These are phyloP conservation scores for Eucalyptus pumila DNA, from an alignment of 345 rosid species.

Conservation along the genomic window DNA sequence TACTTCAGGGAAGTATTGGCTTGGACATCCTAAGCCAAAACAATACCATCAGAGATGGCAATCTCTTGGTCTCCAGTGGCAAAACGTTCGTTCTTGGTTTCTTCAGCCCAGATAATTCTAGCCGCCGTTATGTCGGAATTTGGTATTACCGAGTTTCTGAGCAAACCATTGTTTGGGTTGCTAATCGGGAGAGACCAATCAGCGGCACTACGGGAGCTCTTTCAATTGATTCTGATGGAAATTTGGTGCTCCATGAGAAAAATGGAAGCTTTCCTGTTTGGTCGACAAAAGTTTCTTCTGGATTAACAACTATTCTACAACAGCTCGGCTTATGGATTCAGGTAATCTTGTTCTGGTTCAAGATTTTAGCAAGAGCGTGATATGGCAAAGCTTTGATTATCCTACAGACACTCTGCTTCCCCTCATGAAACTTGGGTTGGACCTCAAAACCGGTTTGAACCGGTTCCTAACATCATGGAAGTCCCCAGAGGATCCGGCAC, in stretches of 20 bases:
- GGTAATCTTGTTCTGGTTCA: conserved; percentile 7
- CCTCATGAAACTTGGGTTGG: conserved; percentile 1
- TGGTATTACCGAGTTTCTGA: conserved; percentile 47
- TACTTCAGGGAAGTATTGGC: not conserved
- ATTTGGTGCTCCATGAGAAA: not conserved
- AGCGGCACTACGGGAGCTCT: conserved; percentile 26
- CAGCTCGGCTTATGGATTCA: conserved; percentile 10
- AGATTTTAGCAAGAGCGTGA: not conserved
- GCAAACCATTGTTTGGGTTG: conserved; percentile 64
- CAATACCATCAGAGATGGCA: conserved; percentile 30
- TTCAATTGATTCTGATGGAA: not conserved
- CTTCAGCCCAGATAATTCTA: conserved; percentile 38
- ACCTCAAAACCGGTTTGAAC: not conserved
- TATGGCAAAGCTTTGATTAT: conserved; percentile 77
- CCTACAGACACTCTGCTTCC: conserved; percentile 46
- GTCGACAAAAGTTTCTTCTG: not conserved
- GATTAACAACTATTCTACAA: not conserved
- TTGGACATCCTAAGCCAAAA: conserved; percentile 5
- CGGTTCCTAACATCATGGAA: conserved; percentile 2
- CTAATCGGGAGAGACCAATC: conserved; percentile 52
- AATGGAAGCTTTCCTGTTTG: not conserved
- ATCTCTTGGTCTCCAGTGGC: conserved; percentile 20
- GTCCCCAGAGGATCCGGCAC: conserved; percentile 6
- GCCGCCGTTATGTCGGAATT: conserved; percentile 50
- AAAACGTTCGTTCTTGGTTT: conserved; percentile 44